A percentile compares a stretch with the other conserved stretches of the same genome.
phyloP scores from a whole-genome alignment of 805 yeast species.

The Debaryomyces tyrocola region DNA sequence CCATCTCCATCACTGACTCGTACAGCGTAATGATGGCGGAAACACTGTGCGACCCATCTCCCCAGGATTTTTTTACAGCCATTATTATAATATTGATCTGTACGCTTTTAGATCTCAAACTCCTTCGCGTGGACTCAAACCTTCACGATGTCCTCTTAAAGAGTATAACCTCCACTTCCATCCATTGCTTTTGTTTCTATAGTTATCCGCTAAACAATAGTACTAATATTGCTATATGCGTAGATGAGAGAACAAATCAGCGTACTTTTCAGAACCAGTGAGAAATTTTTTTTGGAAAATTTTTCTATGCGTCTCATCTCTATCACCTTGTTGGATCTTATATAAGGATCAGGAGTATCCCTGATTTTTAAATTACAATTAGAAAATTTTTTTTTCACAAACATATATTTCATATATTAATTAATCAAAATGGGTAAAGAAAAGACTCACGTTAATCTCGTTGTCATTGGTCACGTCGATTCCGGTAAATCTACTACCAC shows the following conservation, averaged over 20 bases:
- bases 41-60: too few species aligned
- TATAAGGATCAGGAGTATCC: conserved; percentile 1
- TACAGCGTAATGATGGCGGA: too few species aligned
- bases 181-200: too few species aligned
- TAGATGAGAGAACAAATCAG: not conserved
- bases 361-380: not conserved
- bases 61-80: too few species aligned
- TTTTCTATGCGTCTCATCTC: conserved; percentile 11
- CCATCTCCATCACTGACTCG: too few species aligned
- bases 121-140: too few species aligned
- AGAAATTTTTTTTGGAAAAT: conserved; percentile 6
- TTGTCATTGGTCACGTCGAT: conserved; percentile 99
- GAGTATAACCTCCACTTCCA: too few species aligned
- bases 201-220: not conserved
- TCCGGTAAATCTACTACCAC: conserved; percentile 91
- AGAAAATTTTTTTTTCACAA: conserved; percentile 1
- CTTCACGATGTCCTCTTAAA: too few species aligned
- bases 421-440: conserved; percentile 71
- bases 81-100: too few species aligned
- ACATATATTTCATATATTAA: conserved; percentile 1
- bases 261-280: conserved; percentile 8
- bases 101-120: too few species aligned
- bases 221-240: not conserved
- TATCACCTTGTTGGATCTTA: conserved; percentile 1
- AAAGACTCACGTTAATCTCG: conserved; percentile 98